These are phyloP conservation scores for Pythium aphanidermatum DNA, from an alignment of 352 stramenopile genomes.

Conservation along the genomic window DNA sequence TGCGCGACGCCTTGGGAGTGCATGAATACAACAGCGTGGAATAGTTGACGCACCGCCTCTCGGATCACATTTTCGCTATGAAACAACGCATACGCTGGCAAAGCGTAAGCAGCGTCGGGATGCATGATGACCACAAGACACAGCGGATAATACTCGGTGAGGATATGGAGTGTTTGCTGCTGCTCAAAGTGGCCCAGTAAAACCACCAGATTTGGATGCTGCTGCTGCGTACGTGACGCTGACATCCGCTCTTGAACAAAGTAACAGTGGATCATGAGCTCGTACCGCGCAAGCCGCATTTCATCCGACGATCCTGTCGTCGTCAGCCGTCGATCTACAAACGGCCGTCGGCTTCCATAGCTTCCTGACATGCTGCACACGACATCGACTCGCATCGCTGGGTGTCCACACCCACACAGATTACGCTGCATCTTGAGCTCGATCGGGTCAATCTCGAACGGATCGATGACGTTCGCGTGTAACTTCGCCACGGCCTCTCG, in stretches of 20 bases:
- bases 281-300: neutral
- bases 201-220: conserved; percentile 12
- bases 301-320: neutral
- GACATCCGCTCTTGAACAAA: conserved; percentile 8
- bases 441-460: conserved; percentile 9
- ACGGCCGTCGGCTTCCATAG: neutral
- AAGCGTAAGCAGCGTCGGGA: neutral
- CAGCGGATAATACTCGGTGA: conserved; percentile 12
- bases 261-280: conserved; percentile 15
- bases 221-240: neutral
- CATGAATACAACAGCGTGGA: conserved; percentile 15
- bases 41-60: conserved; percentile 7
- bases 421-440: conserved; percentile 21
- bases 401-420: conserved; percentile 12
- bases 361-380: neutral
- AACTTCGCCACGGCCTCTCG: no score
- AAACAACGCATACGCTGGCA: neutral
- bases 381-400: conserved; percentile 14
- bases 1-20: conserved; percentile 18
- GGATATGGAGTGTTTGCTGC: conserved; percentile 13
- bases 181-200: conserved; percentile 12
- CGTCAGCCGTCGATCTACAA: conserved; percentile 10
- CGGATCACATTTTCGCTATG: conserved; percentile 1
- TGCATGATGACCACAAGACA: conserved; percentile 5
- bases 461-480: conserved; percentile 1